A percentile compares a stretch with the other conserved stretches of the same genome.
Evolutionary conservation across 108 stramenopile genomes (phyloP).

Genomic region (Nannochloropsis salina): DNA sequence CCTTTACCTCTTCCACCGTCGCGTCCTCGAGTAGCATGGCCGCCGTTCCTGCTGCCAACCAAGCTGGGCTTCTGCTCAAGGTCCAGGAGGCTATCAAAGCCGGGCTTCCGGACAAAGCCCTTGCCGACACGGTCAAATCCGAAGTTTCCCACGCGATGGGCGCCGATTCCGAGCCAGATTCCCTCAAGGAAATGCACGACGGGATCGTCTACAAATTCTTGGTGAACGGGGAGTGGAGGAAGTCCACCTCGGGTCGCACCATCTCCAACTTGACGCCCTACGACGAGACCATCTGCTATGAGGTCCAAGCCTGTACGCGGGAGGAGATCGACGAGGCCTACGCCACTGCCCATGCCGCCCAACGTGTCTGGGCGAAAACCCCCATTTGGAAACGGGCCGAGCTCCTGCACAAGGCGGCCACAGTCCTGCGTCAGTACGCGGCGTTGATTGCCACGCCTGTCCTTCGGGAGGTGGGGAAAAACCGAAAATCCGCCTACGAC

Average conservation of each 20-base stretch:
- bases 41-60: background rate
- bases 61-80: conserved; percentile 19
- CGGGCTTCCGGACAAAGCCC: background rate
- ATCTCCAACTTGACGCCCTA: background rate
- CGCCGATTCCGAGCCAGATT: background rate
- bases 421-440: background rate
- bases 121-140: conserved; percentile 6
- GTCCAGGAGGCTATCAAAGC: conserved; percentile 19
- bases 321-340: conserved; percentile 14
- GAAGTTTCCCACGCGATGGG: background rate
- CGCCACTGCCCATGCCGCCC: background rate
- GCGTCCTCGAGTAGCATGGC: background rate
- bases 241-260: background rate
- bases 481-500: background rate
- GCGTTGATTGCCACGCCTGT: background rate
- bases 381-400: background rate
- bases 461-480: background rate
- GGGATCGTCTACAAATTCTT: background rate
- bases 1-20: background rate
- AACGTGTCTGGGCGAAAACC: background rate
- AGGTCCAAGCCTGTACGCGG: conserved; percentile 14
- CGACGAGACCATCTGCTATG: background rate
- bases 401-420: background rate
- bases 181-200: conserved; percentile 21
- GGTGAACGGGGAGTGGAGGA: conserved; percentile 11